phyloP scores from a whole-genome alignment of 352 stramenopile genomes.

The Globisporangium cederbergense region DNA sequence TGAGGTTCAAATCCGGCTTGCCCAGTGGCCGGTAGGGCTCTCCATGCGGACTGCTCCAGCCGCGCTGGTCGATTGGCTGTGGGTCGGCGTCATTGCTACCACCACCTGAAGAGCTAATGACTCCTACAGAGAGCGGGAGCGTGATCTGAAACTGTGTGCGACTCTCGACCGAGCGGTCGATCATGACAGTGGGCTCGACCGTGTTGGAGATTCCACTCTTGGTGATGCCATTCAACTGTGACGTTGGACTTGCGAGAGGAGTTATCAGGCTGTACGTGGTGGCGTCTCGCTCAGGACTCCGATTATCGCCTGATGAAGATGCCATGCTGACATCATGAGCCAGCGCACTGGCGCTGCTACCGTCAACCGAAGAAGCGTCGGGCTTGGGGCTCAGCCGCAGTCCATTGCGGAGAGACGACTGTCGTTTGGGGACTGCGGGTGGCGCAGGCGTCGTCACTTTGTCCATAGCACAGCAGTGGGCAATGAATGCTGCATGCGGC shows the following conservation, averaged over 20 bases:
- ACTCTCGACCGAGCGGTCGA: slow-evolving; percentile 48
- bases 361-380: neutral
- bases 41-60: slow-evolving; percentile 69
- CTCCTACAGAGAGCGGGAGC: slow-evolving; percentile 20
- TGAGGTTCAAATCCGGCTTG: slow-evolving; percentile 62
- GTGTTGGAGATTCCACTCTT: neutral
- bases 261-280: neutral
- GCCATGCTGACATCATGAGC: neutral
- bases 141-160: slow-evolving; percentile 58
- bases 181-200: neutral
- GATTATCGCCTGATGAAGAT: neutral
- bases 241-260: neutral
- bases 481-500: neutral
- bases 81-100: neutral
- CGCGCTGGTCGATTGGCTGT: slow-evolving; percentile 24
- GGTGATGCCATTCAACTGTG: neutral
- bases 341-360: neutral
- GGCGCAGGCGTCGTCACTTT: neutral
- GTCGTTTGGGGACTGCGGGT: slow-evolving; percentile 3
- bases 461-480: slow-evolving; percentile 2
- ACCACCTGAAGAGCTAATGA: neutral
- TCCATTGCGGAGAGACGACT: neutral
- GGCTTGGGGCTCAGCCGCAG: slow-evolving; percentile 1
- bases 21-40: slow-evolving; percentile 68
- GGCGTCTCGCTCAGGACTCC: neutral